phyloP scores from a whole-genome alignment of 2,329 filamentous ascomycete genomes.

The Parascedosporium putredinis region DNA sequence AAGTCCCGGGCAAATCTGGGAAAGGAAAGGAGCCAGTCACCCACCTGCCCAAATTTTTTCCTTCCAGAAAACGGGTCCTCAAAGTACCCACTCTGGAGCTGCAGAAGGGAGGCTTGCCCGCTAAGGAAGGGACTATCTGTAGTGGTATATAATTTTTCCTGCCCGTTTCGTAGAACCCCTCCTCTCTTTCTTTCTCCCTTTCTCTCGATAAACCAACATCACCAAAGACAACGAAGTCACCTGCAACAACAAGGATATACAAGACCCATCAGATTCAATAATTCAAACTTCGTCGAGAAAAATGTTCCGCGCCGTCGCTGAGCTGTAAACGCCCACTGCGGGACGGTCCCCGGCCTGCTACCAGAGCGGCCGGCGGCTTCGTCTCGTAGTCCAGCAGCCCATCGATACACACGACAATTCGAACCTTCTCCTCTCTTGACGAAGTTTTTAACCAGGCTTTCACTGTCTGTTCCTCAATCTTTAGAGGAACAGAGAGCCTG shows the following conservation, averaged over 20 bases:
- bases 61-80: not conserved
- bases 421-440: conserved; percentile 48
- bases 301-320: conserved; percentile 71
- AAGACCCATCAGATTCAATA: conserved; percentile 22
- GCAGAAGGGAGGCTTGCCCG: not conserved
- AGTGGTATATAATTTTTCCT: conserved; percentile 6
- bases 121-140: not conserved
- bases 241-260: conserved; percentile 22
- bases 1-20: too few relatives aligned
- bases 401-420: conserved; percentile 54
- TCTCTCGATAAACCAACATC: conserved; percentile 11
- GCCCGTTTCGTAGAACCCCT: conserved; percentile 7
- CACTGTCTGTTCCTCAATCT: conserved; percentile 7
- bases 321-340: conserved; percentile 88
- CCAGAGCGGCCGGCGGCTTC: conserved; percentile 18
- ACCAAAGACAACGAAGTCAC: conserved; percentile 57
- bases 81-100: not conserved
- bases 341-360: conserved; percentile 42
- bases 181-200: conserved; percentile 9
- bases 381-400: conserved; percentile 81
- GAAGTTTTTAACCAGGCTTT: conserved; percentile 52
- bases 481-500: conserved; percentile 6
- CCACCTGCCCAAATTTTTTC: not conserved
- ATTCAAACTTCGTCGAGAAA: conserved; percentile 58
- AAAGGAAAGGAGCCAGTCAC: too few relatives aligned